Evolutionary conservation across 2,329 filamentous ascomycete genomes (phyloP), one percentile per base, ranked within the genome.

Genomic region (Trichoderma koningii): DNA sequence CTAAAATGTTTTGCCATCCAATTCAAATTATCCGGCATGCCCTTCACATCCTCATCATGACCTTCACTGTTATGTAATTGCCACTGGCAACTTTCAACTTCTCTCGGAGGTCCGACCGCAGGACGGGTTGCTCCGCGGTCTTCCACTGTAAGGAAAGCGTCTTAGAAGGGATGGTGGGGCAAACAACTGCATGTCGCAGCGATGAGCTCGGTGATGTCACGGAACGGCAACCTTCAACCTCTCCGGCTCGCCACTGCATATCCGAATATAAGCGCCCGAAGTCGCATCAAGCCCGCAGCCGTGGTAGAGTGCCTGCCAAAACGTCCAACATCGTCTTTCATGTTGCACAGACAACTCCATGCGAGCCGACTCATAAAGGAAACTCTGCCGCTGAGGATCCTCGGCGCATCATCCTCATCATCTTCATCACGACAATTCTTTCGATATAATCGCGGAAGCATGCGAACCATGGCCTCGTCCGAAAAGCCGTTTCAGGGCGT

Each of bases 331-430:
- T 26, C 38, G 15, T 28, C 19, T 41, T 52, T 17, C 57, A 66
- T 66, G 64, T 57, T 62, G 34, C 50, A 47, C 7, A 38, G 45
- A 50, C 57, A 30, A 30, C 23, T 56, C 26, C 51, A 38, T 57
- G 48, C 41, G 21, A 41, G 55, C 26, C 48, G 48, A 19, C 55
- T 60, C n/a, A 52, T 50, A 38, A 55, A 12, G 51, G 34, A 34
- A 15, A 44, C 28, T 55, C 56, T 67, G 67, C 70, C 69, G 63
- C 73, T 72, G 68, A 76, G 80, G 78, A 75, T 78, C 64, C 71
- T 70, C 60, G 70, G 72, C 68, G 70, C 73, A 38, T 70, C 69
- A 14, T 14, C 73, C 12, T 70, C 69, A 14, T 14, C 71, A 64
- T 60, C 71, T 64, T 61, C 74, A 14, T 71, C 68, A 21, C 55